Conservation (phyloP, 2,329 filamentous ascomycete genomes). For the Ilyonectria robusta region DNA sequence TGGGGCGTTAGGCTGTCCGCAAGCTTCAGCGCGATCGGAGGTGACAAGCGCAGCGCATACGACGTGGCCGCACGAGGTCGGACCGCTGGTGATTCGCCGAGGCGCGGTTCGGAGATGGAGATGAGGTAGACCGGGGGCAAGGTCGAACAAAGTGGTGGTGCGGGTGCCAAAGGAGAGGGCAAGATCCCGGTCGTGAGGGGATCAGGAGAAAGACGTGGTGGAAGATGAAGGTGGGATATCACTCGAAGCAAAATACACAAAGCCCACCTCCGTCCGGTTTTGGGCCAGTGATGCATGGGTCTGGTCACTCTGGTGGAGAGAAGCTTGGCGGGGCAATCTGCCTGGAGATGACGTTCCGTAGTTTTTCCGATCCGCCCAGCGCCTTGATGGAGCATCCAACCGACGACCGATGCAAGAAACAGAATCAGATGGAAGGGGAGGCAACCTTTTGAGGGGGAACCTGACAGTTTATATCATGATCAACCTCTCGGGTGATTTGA, state of each 20-base stretch:
- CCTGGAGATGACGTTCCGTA: constrained; percentile 32
- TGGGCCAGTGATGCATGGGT: constrained; percentile 35
- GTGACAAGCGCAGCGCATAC: constrained; percentile 44
- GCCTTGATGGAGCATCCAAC: constrained; percentile 6
- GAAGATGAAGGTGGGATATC: constrained; percentile 45
- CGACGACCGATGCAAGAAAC: constrained; percentile 8
- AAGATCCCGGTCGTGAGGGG: constrained; percentile 29
- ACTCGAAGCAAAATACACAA: constrained; percentile 47
- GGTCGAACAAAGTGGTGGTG: constrained; percentile 26
- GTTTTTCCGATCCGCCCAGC: constrained; percentile 51
- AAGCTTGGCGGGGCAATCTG: constrained; percentile 53
- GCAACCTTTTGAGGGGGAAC: neutral
- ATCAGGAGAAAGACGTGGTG: constrained; percentile 32
- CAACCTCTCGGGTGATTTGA: neutral
- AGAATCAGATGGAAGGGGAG: neutral
- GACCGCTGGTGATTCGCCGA: constrained; percentile 22
- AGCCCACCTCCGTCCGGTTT: constrained; percentile 42
- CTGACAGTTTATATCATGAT: neutral
- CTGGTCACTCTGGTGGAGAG: constrained; percentile 32
- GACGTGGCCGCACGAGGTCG: constrained; percentile 36
- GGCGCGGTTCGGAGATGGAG: constrained; percentile 20
- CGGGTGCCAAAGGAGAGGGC: constrained; percentile 27
- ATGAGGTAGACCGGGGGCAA: constrained; percentile 25
- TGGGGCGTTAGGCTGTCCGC: constrained; percentile 23
- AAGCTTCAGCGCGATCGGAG: constrained; percentile 41